Evolutionary conservation across 164 flowering plant species (phyloP).

Genomic region (Taxillus chinensis): DNA sequence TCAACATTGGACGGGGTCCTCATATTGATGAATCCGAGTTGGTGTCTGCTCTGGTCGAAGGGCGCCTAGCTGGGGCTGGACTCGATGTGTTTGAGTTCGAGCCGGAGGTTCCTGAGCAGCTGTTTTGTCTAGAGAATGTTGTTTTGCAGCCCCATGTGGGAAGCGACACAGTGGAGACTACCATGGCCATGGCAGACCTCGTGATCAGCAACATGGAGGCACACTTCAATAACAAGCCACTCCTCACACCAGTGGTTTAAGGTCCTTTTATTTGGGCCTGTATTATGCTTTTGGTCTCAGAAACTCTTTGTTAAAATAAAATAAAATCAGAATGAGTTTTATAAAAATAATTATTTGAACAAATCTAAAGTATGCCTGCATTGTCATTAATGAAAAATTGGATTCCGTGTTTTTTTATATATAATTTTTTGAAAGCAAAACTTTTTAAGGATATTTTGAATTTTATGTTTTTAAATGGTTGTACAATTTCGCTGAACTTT

Average conservation of each 20-base stretch:
- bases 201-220: conserved; percentile 53
- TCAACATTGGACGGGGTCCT: conserved; percentile 40
- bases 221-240: conserved; percentile 32
- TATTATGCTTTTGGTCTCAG: background rate
- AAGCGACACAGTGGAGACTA: conserved; percentile 39
- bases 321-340: no score
- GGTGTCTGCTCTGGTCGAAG: conserved; percentile 48
- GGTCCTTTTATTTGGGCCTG: background rate
- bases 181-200: conserved; percentile 51
- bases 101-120: conserved; percentile 40
- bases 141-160: conserved; percentile 51
- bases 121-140: conserved; percentile 42
- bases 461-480: no score
- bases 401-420: no score
- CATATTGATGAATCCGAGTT: conserved; percentile 53
- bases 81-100: conserved; percentile 57
- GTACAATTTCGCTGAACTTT: no score
- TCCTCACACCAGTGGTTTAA: conserved; percentile 48
- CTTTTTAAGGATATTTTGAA: no score
- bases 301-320: no score
- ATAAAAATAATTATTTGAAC: no score
- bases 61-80: conserved; percentile 59
- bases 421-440: no score
- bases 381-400: no score
- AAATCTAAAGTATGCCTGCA: no score